Percentiles rank a stretch among this genome's conserved stretches.
phyloP scores from a whole-genome alignment of 305 asterid genomes.

The Euphrasia arctica region DNA sequence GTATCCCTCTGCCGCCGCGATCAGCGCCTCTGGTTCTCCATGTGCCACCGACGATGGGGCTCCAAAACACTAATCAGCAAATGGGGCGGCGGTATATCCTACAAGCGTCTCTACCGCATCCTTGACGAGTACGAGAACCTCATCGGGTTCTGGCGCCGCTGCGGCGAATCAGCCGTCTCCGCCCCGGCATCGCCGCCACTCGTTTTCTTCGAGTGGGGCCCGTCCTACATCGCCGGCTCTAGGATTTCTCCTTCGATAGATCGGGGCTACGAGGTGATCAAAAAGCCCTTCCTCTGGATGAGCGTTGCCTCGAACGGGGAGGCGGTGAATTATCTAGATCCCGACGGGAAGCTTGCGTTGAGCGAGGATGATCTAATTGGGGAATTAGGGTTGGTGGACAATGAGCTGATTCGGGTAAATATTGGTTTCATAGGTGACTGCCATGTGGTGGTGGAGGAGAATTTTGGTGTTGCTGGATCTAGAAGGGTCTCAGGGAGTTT shows the following conservation, averaged over 20 bases:
- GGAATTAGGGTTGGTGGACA: slow-evolving; percentile 31
- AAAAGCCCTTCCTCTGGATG: slow-evolving; percentile 62
- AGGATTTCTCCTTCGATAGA: slow-evolving; percentile 55
- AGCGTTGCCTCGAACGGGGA: slow-evolving; percentile 63
- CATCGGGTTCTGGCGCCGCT: slow-evolving; percentile 90
- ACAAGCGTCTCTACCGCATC: slow-evolving; percentile 52
- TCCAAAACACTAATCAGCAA: slow-evolving; percentile 63
- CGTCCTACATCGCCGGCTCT: slow-evolving; percentile 62
- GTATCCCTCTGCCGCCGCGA: slow-evolving; percentile 62
- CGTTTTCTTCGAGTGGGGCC: slow-evolving; percentile 86
- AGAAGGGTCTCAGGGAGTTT: slow-evolving; percentile 35
- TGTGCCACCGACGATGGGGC: slow-evolving; percentile 93
- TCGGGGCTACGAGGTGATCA: slow-evolving; percentile 56
- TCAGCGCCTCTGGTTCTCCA: slow-evolving; percentile 73
- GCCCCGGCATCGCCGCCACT: slow-evolving; percentile 29
- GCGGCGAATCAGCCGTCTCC: slow-evolving; percentile 38
- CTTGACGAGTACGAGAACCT: slow-evolving; percentile 63
- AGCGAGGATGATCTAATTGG: slow-evolving; percentile 40
- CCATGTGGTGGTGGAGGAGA: slow-evolving; percentile 52
- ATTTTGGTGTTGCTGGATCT: slow-evolving; percentile 32
- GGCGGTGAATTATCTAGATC: slow-evolving; percentile 59
- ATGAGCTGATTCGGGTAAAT: slow-evolving; percentile 57
- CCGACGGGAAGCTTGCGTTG: slow-evolving; percentile 46
- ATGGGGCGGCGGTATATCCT: slow-evolving; percentile 69
- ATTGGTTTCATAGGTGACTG: slow-evolving; percentile 58